A percentile compares a stretch with the other conserved stretches of the same genome.
Evolutionary conservation across 2,329 filamentous ascomycete genomes (phyloP).

Genomic region (Tolypocladium amazonense): DNA sequence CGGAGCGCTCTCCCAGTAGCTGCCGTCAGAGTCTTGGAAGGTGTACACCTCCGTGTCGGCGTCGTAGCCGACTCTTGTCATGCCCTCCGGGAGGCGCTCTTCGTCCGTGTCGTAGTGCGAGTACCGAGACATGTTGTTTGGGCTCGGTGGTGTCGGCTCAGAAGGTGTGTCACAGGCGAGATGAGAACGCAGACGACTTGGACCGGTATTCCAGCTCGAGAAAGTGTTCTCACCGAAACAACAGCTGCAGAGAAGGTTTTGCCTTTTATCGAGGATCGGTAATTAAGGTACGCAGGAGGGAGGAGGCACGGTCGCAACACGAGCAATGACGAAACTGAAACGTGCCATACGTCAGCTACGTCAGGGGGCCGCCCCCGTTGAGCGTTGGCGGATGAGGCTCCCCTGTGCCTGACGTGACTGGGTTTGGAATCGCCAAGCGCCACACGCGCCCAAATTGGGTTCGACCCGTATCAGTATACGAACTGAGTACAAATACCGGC

Average conservation of each 20-base stretch:
- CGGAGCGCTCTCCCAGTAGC: constrained; percentile 37
- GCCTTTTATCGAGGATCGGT: neutral
- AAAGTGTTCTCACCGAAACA: neutral
- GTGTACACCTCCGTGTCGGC: constrained; percentile 43
- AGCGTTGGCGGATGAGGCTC: too few relatives aligned
- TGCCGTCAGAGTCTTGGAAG: constrained; percentile 37
- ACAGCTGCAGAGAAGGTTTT: neutral
- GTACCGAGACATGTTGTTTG: constrained; percentile 15
- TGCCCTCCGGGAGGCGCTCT: constrained; percentile 42
- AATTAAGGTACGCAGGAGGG: too few relatives aligned
- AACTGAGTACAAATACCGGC: too few relatives aligned
- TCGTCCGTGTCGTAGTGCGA: constrained; percentile 35
- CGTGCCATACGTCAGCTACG: neutral
- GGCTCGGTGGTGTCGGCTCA: neutral
- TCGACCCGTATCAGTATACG: too few relatives aligned
- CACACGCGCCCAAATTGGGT: too few relatives aligned
- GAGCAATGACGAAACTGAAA: neutral
- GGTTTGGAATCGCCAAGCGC: too few relatives aligned
- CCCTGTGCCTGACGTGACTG: too few relatives aligned
- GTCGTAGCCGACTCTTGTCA: constrained; percentile 45
- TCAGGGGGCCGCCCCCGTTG: neutral
- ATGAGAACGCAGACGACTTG: neutral
- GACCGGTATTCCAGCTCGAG: neutral
- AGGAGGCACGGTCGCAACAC: neutral
- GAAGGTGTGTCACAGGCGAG: neutral